Base-by-base conservation (phyloP, 371 early-diverging fungal genomes). In the Rhizomucor pusillus region DNA sequence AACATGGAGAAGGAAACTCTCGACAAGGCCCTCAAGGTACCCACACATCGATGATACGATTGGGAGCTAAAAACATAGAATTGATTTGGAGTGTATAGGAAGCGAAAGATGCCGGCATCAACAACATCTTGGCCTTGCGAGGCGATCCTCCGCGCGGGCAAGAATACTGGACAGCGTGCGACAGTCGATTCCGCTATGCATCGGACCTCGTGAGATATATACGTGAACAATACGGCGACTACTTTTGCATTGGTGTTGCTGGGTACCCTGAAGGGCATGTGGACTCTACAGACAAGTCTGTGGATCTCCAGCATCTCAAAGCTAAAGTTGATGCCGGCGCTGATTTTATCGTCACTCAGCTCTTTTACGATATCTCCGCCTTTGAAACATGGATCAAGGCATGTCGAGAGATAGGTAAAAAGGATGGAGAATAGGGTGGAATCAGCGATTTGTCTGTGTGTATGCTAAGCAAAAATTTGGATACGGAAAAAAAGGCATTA, bases 241-340 rank as follows among this genome's bases (percentile, higher is more conserved):
- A 90, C 69, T 98, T 98, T 65, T 92, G 95, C 63, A 89, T 97
- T 59, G 95, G 93, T 58, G 97, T 98, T 41, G 97, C 97, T 14
- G 97, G 92, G 7, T 95, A 95, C 69, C 98, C 98, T n/a, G 97
- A 96, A 66, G 94, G 94, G 24, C 94, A 97, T 57, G 73, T 85
- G 33, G 97, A 95, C 58, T 68, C 73, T 5, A 63, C 72, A 6
- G 90, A 90, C 60, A 55, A 57, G 18, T 59, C 47, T 0, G 51
- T 65, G 24, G 78, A 77, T 37, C 65, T 96, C 25, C 25, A 57
- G 40, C 79, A 81, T 60, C 79, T 98, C 24, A 90, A 90, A 55
- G 85, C 79, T 23, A 98, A 98, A 72, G 81, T 92, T 12, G 86
- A 92, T 24, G 90, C 91, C 5, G 97, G 97, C 11, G 97, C 95